Percentiles rank a stretch among this genome's conserved stretches.
phyloP scores from a whole-genome alignment of 169 alveolate species.

The Plasmodium relictum region DNA sequence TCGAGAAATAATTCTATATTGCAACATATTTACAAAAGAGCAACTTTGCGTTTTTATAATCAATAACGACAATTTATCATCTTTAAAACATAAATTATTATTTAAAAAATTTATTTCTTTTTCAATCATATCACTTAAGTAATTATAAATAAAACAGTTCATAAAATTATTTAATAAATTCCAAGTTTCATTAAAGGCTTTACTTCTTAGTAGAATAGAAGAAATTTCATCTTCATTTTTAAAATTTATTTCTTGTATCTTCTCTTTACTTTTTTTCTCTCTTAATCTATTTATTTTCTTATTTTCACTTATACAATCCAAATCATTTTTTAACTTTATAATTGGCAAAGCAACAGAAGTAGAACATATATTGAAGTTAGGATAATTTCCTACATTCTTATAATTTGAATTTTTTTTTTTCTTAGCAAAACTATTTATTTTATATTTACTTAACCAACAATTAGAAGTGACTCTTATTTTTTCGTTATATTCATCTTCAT shows the following conservation, averaged over 20 bases:
- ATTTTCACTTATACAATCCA: slow-evolving; percentile 56
- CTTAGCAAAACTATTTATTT: background rate
- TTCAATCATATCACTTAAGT: slow-evolving; percentile 37
- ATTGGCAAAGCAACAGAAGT: slow-evolving; percentile 45
- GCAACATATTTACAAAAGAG: slow-evolving; percentile 31
- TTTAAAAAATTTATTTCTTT: slow-evolving; percentile 44
- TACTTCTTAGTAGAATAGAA: slow-evolving; percentile 48
- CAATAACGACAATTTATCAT: slow-evolving; percentile 48
- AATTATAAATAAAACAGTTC: slow-evolving; percentile 65
- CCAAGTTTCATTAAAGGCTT: slow-evolving; percentile 69
- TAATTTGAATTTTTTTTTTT: background rate
- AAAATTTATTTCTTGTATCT: background rate
- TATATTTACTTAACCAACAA: slow-evolving; percentile 48
- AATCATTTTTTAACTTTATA: slow-evolving; percentile 48
- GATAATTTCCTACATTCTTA: background rate
- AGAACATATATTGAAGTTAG: slow-evolving; percentile 41
- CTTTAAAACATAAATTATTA: slow-evolving; percentile 23
- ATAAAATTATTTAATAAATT: slow-evolving; percentile 19
- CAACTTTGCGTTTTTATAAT: slow-evolving; percentile 58
- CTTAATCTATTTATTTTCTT: slow-evolving; percentile 53
- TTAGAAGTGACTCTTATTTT: slow-evolving; percentile 29
- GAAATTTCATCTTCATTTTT: slow-evolving; percentile 47
- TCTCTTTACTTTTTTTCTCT: slow-evolving; percentile 4
- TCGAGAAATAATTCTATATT: slow-evolving; percentile 18
- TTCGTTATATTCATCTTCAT: slow-evolving; percentile 23